phyloP scores from a whole-genome alignment of 352 stramenopile species.

The Globisporangium splendens region DNA sequence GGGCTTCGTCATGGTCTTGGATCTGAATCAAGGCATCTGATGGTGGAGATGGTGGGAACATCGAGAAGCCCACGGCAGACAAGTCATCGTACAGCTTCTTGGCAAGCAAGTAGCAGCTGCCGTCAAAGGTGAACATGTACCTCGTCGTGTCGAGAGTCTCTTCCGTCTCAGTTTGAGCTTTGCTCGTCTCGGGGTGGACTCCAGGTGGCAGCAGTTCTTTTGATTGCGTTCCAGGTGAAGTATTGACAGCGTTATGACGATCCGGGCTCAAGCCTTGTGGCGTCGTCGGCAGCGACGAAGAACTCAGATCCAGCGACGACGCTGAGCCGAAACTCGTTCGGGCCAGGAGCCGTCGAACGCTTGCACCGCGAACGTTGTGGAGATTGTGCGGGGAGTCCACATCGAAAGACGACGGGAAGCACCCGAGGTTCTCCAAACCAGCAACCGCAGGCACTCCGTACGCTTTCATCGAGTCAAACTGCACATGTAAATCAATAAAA shows the following conservation, averaged over 20 bases:
- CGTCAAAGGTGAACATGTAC: conserved; percentile 71
- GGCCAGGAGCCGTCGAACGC: conserved; percentile 35
- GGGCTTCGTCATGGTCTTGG: conserved; percentile 39
- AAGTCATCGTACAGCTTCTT: conserved; percentile 54
- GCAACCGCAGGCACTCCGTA: conserved; percentile 62
- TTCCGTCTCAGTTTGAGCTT: not conserved
- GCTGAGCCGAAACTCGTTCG: conserved; percentile 17
- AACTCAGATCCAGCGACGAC: conserved; percentile 11
- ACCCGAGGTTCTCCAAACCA: conserved; percentile 47
- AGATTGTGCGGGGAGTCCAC: conserved; percentile 27
- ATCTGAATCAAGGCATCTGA: conserved; percentile 8
- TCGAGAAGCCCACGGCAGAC: conserved; percentile 31
- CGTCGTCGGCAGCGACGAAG: conserved; percentile 1
- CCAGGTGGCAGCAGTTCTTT: not conserved
- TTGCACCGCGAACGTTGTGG: conserved; percentile 32
- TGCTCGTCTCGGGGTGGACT: not conserved
- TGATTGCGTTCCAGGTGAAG: not conserved
- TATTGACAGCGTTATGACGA: too few species aligned
- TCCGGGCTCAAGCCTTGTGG: too few species aligned
- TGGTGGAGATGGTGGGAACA: conserved; percentile 26
- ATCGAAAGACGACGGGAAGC: conserved; percentile 38
- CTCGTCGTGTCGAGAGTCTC: conserved; percentile 20
- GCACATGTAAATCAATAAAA: not conserved
- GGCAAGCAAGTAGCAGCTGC: conserved; percentile 51
- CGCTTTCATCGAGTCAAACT: conserved; percentile 67